Conservation (phyloP, 352 stramenopile genomes). For the Aphanomyces cochlioides region DNA sequence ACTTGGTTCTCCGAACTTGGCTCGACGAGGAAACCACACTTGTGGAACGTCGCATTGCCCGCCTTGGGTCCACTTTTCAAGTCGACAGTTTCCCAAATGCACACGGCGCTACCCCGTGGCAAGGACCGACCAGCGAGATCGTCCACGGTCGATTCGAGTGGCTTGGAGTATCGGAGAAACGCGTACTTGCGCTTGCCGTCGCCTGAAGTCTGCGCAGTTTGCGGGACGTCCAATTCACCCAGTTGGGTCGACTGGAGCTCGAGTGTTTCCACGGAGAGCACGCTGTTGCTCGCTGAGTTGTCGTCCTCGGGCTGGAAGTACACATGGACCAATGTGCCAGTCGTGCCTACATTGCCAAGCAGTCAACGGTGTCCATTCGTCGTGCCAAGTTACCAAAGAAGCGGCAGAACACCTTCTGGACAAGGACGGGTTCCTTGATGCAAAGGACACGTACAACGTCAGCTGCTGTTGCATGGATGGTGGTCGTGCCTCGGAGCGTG, state of each 20-base stretch:
- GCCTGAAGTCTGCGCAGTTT: too few species aligned
- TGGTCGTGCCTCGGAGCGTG: neutral
- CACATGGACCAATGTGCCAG: too few species aligned
- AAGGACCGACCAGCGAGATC: too few species aligned
- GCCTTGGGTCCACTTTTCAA: constrained; percentile 6
- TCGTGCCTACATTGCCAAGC: too few species aligned
- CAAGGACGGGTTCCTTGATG: constrained; percentile 16
- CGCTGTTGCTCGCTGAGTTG: neutral
- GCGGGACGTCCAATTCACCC: too few species aligned
- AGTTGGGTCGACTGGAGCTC: neutral
- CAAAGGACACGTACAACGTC: constrained; percentile 25
- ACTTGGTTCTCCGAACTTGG: constrained; percentile 2
- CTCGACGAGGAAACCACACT: constrained; percentile 22
- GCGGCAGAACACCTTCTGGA: neutral
- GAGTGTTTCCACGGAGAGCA: constrained; percentile 14
- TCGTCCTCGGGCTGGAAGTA: too few species aligned
- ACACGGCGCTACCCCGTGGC: neutral
- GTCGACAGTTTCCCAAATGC: constrained; percentile 16
- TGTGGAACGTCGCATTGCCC: constrained; percentile 9
- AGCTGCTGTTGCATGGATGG: neutral
- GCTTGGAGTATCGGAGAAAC: too few species aligned
- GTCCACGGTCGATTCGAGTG: too few species aligned
- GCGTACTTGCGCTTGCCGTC: too few species aligned
- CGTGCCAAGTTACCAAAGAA: constrained; percentile 6
- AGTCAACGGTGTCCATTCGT: too few species aligned